Base-by-base conservation (phyloP, 2,329 filamentous ascomycete genomes). In the Lasiodiplodia sp. region DNA sequence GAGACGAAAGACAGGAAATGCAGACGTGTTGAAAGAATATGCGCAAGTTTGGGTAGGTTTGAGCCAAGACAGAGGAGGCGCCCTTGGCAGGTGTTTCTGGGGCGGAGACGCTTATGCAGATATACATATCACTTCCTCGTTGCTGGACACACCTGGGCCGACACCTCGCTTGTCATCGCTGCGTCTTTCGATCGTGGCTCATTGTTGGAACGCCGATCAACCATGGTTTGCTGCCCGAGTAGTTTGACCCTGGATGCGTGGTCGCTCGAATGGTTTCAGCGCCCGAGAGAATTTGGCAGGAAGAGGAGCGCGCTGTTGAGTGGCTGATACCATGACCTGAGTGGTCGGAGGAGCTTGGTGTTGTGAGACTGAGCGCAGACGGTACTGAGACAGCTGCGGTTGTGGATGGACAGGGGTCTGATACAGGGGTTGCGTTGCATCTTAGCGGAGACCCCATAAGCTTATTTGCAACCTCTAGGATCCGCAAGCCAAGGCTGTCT, bases 341-440 rank as follows among this genome's bases (percentile, higher is more conserved):
- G 28, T 18, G 16, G 58, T 49, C 40, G 40, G 40, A 37, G 58
- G 11, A 34, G 25, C 40, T 34, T 49, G 58, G 58, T 31, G 58
- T 23, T 51, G 58, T 67, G 52, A 67, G 53, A 67, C 64, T n/a
- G 64, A 67, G 18, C 37, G 53, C 64, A 57, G 55, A 67, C 64
- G 52, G 28, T 57, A 38, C 55, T 58, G 64, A 67, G 38, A 67
- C 64, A 21, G 40, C 25, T n/a, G 58, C 2, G 40, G 58, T 63
- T 62, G 58, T 14, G 25, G 40, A 21, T 49, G 23, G 40, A 34
- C 58, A 63, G 58, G 58, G 58, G 58, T 31, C 40, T 63, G 40
- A 63, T 63, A 63, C 58, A 63, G 58, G 58, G 58, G 58, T 37
- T 34, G 40, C 21, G 23, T 31, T 37, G 58, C 58, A 31, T 25